These are phyloP conservation scores for Symbiodinium natans DNA, from an alignment of 73 alveolate genomes.

Conservation along the genomic window DNA sequence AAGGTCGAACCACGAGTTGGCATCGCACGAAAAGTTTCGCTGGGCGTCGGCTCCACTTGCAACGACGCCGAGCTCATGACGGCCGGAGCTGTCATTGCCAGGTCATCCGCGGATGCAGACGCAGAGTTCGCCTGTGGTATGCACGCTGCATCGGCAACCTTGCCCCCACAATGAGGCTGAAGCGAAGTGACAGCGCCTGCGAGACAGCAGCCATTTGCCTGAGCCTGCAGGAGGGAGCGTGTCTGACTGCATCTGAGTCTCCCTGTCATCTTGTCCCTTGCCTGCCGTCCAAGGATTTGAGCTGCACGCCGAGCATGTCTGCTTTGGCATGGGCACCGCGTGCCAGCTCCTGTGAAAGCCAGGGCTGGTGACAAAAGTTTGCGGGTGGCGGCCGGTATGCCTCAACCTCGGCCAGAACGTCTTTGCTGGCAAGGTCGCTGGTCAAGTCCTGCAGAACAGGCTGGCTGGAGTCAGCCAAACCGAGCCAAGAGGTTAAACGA, in stretches of 20 bases:
- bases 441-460: background rate
- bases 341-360: background rate
- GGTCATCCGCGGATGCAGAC: background rate
- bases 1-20: background rate
- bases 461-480: too few relatives aligned
- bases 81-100: background rate
- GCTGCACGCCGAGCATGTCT: background rate
- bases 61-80: background rate
- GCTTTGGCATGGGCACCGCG: background rate
- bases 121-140: background rate
- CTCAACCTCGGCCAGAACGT: background rate
- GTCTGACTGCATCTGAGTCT: too few relatives aligned
- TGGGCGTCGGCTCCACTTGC: background rate
- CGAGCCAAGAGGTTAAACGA: too few relatives aligned
- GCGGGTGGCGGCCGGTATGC: background rate
- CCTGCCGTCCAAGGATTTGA: background rate
- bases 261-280: background rate
- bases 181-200: too few relatives aligned
- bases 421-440: background rate
- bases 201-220: background rate
- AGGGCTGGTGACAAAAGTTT: background rate
- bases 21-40: background rate
- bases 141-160: too few relatives aligned
- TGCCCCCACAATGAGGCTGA: too few relatives aligned
- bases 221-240: background rate